Evolutionary conservation across 2,329 filamentous ascomycete species (phyloP).

Genomic region (Exserohilum rostratum): DNA sequence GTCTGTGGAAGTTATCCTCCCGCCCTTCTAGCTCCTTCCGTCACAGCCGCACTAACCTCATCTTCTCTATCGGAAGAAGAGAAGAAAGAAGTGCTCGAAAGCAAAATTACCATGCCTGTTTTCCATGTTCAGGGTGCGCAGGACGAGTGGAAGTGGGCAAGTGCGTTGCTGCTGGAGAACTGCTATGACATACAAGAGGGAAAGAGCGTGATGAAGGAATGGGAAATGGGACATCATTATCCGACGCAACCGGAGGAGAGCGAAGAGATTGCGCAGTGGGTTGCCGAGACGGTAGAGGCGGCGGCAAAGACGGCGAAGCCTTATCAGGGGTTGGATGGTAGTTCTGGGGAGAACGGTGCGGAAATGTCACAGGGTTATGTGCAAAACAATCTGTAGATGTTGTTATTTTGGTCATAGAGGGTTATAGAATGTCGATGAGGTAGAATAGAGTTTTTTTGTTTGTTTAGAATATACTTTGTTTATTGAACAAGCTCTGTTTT

Average conservation of each 20-base stretch:
- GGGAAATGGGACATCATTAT: conserved; percentile 48
- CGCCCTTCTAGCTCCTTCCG: conserved; percentile 29
- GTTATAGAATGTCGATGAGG: too few species aligned
- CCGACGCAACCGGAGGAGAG: conserved; percentile 40
- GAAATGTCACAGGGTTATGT: too few species aligned
- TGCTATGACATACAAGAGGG: conserved; percentile 33
- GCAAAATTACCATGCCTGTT: conserved; percentile 35
- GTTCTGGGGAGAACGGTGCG: too few species aligned
- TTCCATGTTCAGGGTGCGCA: conserved; percentile 41
- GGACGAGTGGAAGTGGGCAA: conserved; percentile 46
- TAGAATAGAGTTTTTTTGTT: too few species aligned
- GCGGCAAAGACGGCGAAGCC: too few species aligned
- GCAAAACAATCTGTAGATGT: too few species aligned
- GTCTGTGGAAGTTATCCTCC: conserved; percentile 40
- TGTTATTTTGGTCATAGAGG: too few species aligned
- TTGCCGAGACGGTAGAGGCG: too few species aligned
- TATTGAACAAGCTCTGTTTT: too few species aligned
- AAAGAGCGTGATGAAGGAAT: conserved; percentile 31
- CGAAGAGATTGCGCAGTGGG: conserved; percentile 37
- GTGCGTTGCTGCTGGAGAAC: conserved; percentile 37
- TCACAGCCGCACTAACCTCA: conserved; percentile 12
- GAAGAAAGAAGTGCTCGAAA: conserved; percentile 12
- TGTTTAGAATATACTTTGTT: too few species aligned
- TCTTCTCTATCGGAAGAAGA: conserved; percentile 12
- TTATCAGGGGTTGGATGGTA: too few species aligned